Percentiles rank a stretch among this genome's conserved stretches.
Evolutionary conservation across 2,329 filamentous ascomycete genomes (phyloP).

Genomic region (Cytospora mali): DNA sequence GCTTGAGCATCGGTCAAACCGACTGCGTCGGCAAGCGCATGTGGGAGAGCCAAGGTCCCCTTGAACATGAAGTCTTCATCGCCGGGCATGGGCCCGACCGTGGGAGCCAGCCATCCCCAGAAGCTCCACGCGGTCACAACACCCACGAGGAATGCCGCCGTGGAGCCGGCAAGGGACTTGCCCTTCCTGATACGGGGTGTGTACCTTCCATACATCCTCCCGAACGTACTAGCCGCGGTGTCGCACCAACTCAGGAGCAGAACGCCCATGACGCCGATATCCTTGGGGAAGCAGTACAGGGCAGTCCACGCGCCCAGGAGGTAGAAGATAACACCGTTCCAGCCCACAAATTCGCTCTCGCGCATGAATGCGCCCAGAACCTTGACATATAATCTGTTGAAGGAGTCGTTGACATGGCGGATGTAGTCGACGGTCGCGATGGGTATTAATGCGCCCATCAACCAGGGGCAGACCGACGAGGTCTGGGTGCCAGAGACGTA

Average conservation of each 20-base stretch:
- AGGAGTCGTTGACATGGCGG: conserved; percentile 76
- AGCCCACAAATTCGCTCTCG: conserved; percentile 90
- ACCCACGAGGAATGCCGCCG: conserved; percentile 82
- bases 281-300: conserved; percentile 86
- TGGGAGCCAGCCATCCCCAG: conserved; percentile 83
- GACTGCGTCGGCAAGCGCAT: conserved; percentile 57
- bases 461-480: conserved; percentile 76
- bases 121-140: conserved; percentile 82
- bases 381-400: conserved; percentile 87
- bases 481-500: conserved; percentile 81
- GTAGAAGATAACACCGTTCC: conserved; percentile 97
- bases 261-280: conserved; percentile 86
- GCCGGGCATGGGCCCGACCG: conserved; percentile 65
- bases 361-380: conserved; percentile 90
- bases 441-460: conserved; percentile 79
- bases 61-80: conserved; percentile 82
- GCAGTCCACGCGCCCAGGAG: conserved; percentile 87
- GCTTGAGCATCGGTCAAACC: conserved; percentile 62
- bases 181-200: conserved; percentile 82
- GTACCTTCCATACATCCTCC: conserved; percentile 84
- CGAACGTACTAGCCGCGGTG: conserved; percentile 93
- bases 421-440: conserved; percentile 81
- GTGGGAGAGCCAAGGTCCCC: conserved; percentile 72
- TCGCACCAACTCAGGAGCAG: conserved; percentile 97
- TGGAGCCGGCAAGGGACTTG: conserved; percentile 88